A percentile compares a stretch with the other conserved stretches of the same genome.
Conservation (phyloP, 78 protist species). For the Dictyostelium firmibasis region DNA sequence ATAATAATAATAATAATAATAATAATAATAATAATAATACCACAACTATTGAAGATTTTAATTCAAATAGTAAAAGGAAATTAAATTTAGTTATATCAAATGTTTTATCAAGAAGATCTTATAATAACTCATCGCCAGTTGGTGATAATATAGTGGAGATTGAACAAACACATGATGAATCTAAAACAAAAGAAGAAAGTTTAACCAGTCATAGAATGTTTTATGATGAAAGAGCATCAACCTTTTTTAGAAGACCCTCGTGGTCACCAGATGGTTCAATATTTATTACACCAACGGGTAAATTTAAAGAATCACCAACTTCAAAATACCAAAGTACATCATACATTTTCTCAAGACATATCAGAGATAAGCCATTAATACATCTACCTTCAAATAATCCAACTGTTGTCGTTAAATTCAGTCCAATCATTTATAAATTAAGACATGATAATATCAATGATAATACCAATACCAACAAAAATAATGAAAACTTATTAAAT, state of each 20-base stretch:
- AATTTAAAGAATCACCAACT: constrained; percentile 26
- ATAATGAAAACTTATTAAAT: not conserved
- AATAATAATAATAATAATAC: not conserved
- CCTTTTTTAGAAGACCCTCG: constrained; percentile 72
- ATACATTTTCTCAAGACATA: constrained; percentile 63
- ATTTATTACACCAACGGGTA: constrained; percentile 71
- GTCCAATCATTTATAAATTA: constrained; percentile 27
- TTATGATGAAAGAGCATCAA: constrained; percentile 68
- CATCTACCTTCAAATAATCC: constrained; percentile 62
- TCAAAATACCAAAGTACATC: constrained; percentile 36
- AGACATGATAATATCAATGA: not conserved
- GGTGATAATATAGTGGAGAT: not conserved
- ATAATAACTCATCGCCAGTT: not conserved
- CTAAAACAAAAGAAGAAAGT: not conserved
- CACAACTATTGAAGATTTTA: not conserved
- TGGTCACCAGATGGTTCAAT: constrained; percentile 79
- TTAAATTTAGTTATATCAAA: constrained; percentile 15
- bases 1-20: no score
- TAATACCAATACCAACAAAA: not conserved
- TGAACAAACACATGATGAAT: constrained; percentile 5
- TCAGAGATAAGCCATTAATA: constrained; percentile 32
- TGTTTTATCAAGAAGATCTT: constrained; percentile 29
- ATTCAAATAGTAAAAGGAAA: not conserved
- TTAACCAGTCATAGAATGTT: constrained; percentile 33
- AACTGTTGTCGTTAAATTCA: constrained; percentile 43